Evolutionary conservation across 345 rosid genomes (phyloP), one percentile per base, ranked within the genome.

Genomic region (Hibiscus syriacus): DNA sequence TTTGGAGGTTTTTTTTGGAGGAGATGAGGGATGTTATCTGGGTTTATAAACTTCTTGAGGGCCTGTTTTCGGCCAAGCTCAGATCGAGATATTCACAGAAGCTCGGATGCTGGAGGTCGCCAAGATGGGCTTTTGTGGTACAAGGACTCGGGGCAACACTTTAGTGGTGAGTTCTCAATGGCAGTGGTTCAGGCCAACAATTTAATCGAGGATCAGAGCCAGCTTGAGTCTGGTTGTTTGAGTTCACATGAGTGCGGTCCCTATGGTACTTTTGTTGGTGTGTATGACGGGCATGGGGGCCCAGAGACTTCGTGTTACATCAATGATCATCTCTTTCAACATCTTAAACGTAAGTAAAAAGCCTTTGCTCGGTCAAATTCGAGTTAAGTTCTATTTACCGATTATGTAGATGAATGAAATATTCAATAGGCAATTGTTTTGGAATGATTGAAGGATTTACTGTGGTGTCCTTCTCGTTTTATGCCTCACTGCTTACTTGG

Each of bases 21-120:
- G 92, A 88, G 87, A 90, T 90, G 97, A 90, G 94, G 94, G 94
- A 90, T 90, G 97, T 82, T 90, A 78, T 81, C 92, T 70, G 94
- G 79, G 76, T 85, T 88, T 66, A 82, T 86, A 83, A 88, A 82
- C 82, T 77, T 86, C 78, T 78, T 88, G 66, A 80, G 80, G 87
- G 90, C 94, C 86, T 90, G 97, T 74, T 80, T 90, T 74, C 79
- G 92, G 90, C 88, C 90, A 58, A 85, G 85, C 78, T 83, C 94
- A 14, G 91, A 78, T 70, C 81, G 77, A 16, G 76, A 83, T 67
- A 84, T 74, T 65, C 86, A 82, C 73, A 60, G 80, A 2, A 78
- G 50, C 70, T 83, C 88, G 6, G 93, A 90, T 29, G 63, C 92
- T n/a, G 75, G 74, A 36, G 93, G 92, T 70, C 97, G 86, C 39